A percentile compares a stretch with the other conserved stretches of the same genome.
Conservation (phyloP, 2,329 filamentous ascomycete genomes). For the Hymenoscyphus repandus region DNA sequence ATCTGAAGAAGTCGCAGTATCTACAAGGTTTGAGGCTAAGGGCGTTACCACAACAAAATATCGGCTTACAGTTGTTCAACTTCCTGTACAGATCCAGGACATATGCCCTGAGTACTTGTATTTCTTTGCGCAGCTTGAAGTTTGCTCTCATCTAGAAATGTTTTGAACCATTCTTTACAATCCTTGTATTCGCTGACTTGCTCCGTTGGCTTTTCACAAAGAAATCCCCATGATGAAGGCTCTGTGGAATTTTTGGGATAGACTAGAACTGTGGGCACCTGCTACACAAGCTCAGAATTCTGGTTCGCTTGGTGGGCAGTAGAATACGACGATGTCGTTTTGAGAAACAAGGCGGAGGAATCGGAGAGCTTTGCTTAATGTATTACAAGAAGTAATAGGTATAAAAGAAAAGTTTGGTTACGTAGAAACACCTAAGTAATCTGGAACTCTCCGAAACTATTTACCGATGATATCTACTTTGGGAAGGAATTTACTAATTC, state of each 20-base stretch:
- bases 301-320: too few relatives aligned
- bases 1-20: constrained; percentile 31
- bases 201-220: constrained; percentile 26
- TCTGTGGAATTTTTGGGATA: constrained; percentile 14
- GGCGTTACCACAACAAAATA: background rate
- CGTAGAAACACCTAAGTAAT: too few relatives aligned
- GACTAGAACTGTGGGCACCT: constrained; percentile 18
- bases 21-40: background rate
- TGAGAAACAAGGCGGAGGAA: too few relatives aligned
- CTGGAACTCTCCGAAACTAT: too few relatives aligned
- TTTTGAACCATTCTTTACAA: constrained; percentile 35
- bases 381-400: too few relatives aligned
- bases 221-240: constrained; percentile 33
- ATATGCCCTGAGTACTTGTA: constrained; percentile 25
- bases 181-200: constrained; percentile 26
- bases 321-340: too few relatives aligned
- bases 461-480: too few relatives aligned
- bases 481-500: too few relatives aligned
- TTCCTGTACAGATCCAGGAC: constrained; percentile 19
- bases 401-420: too few relatives aligned
- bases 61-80: constrained; percentile 11
- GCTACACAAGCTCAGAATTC: too few relatives aligned
- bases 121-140: constrained; percentile 18
- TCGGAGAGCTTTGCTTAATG: too few relatives aligned
- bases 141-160: constrained; percentile 31